Conservation (phyloP, 768 basidiomycete genomes). For the Psilocybe tampanensis region DNA sequence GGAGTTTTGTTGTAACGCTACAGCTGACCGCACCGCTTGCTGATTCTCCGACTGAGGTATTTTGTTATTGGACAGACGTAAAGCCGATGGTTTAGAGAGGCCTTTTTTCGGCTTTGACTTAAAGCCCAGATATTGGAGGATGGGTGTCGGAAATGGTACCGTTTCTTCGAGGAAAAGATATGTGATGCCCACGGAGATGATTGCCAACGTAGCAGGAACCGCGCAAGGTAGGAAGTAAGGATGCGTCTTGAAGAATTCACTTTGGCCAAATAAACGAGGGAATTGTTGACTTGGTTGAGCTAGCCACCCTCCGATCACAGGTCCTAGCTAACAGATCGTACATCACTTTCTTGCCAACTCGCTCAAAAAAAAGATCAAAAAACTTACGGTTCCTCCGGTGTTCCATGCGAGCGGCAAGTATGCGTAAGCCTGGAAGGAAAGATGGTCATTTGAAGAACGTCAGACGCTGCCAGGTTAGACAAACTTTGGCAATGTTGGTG, state of each 20-base stretch:
- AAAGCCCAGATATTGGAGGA: conserved; percentile 23
- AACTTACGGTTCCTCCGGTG: conserved; percentile 41
- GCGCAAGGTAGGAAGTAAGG: conserved; percentile 75
- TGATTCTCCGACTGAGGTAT: neutral
- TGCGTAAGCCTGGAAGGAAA: conserved; percentile 51
- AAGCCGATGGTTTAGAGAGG: neutral
- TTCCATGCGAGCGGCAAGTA: conserved; percentile 60
- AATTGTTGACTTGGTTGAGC: conserved; percentile 57
- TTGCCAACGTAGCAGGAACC: conserved; percentile 62
- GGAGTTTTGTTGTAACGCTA: conserved; percentile 21
- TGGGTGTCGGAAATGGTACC: conserved; percentile 25
- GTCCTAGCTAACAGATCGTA: conserved; percentile 37
- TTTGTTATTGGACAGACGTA: neutral
- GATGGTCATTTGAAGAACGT: neutral
- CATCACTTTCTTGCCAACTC: neutral
- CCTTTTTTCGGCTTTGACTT: conserved; percentile 12
- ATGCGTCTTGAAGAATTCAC: conserved; percentile 48
- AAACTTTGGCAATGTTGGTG: conserved; percentile 63
- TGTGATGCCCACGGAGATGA: conserved; percentile 54
- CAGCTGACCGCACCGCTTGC: neutral
- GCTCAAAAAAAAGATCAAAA: neutral
- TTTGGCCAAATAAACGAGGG: conserved; percentile 46
- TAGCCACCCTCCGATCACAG: conserved; percentile 60
- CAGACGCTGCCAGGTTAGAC: neutral
- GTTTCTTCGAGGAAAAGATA: conserved; percentile 59